A percentile compares a stretch with the other conserved stretches of the same genome.
Evolutionary conservation across 2,329 filamentous ascomycete genomes (phyloP).

Genomic region (Stylonectria norvegica): DNA sequence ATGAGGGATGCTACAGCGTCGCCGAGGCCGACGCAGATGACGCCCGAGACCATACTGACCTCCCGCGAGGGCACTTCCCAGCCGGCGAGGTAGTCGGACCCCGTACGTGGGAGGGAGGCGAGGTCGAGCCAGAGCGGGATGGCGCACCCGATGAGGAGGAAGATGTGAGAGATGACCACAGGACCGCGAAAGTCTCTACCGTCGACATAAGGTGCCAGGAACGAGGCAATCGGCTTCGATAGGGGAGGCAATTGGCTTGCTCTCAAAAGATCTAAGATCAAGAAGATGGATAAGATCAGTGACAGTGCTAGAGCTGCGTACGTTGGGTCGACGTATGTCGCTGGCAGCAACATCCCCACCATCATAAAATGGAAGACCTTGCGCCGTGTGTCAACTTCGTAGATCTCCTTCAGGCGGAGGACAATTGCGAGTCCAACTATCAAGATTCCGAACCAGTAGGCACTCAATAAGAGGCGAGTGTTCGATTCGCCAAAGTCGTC

Average conservation of each 20-base stretch:
- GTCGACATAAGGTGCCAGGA: conserved; percentile 91
- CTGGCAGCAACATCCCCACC: conserved; percentile 90
- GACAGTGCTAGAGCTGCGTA: conserved; percentile 78
- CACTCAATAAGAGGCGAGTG: conserved; percentile 71
- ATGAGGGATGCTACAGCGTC: conserved; percentile 91
- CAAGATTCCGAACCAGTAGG: conserved; percentile 71
- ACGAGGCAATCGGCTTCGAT: conserved; percentile 78
- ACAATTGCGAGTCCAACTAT: conserved; percentile 69
- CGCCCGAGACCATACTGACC: conserved; percentile 85
- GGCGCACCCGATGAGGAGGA: conserved; percentile 89
- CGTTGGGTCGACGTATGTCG: conserved; percentile 80
- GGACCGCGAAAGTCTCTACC: conserved; percentile 89
- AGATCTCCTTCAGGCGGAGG: conserved; percentile 68
- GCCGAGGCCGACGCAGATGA: conserved; percentile 91
- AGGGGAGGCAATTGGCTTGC: conserved; percentile 89
- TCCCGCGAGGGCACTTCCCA: conserved; percentile 77
- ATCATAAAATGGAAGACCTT: conserved; percentile 99
- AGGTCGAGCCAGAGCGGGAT: conserved; percentile 90
- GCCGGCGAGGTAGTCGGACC: conserved; percentile 54
- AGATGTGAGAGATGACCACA: conserved; percentile 94
- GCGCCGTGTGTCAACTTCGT: conserved; percentile 90
- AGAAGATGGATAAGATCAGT: conserved; percentile 76
- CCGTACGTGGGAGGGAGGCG: conserved; percentile 61
- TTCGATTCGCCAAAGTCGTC: conserved; percentile 70
- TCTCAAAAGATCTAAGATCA: conserved; percentile 83